Evolutionary conservation across 2,329 filamentous ascomycete genomes (phyloP), one percentile per base, ranked within the genome.

Genomic region (Diaporthe longicolla): DNA sequence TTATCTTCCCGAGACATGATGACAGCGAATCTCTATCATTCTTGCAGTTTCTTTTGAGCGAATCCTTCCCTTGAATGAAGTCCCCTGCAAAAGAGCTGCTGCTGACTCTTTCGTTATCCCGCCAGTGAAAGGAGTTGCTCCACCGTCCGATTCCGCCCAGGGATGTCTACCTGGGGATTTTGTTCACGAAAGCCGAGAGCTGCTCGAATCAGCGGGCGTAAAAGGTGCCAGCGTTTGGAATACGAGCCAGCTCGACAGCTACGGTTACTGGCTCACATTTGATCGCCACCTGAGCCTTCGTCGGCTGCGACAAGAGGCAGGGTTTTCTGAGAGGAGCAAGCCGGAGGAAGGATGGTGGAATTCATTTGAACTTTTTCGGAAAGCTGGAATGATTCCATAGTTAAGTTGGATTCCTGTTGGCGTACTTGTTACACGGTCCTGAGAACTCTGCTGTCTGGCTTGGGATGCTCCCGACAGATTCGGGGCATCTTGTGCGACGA

Each of bases 211-310:
- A 73, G 13, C 82, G 78, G 0, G 73, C 70, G 7, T 40, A 65
- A 0, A 82, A 77, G 59, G 83, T 80, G 3, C 32, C 77, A 4
- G 74, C 57, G 3, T 77, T 78, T 3, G 84, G 84, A 0, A 84
- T 0, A 78, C 79, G 29, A 75, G 79, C 71, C 81, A 87, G 77
- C 75, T 87, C 57, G 82, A 87, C 77, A 80, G 83, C 74, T 80
- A 87, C n/a, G 83, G 86, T 35, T 83, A 82, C 78, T 83, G 85
- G 85, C 78, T 88, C 66, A 84, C 82, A 8, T 87, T 88, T 75
- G 85, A 88, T 74, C 81, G 86, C 32, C 84, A 87, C 68, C 78
- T 88, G 76, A 86, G 84, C 71, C 77, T 86, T 63, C 79, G 82
- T 32, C 83, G 81, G 40, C 78, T 87, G 17, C 81, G 82, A 63